Evolutionary conservation across 2,329 filamentous ascomycete genomes (phyloP).

Genomic region (Calonectria multiphialidica): DNA sequence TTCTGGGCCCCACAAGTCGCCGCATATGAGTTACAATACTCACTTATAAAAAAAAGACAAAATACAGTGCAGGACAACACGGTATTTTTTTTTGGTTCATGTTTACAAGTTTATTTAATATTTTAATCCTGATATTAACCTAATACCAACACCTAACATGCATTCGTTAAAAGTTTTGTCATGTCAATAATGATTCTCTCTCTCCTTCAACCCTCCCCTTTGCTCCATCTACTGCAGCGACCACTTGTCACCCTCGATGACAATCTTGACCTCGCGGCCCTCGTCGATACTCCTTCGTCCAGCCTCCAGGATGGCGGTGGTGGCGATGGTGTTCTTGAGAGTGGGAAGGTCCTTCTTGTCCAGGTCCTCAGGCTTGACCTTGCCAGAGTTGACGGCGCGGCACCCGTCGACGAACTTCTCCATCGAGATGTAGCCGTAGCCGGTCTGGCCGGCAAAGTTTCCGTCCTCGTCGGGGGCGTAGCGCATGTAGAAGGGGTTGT

Average conservation of each 20-base stretch:
- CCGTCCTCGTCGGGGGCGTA: conserved; percentile 95
- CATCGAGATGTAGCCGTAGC: conserved; percentile 94
- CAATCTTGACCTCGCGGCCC: conserved; percentile 81
- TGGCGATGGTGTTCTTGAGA: conserved; percentile 88
- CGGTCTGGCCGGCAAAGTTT: conserved; percentile 91
- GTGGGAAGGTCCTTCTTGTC: conserved; percentile 87
- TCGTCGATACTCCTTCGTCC: conserved; percentile 89
- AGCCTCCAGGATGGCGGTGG: conserved; percentile 91
- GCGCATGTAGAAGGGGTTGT: conserved; percentile 96
- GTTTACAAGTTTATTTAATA: not conserved
- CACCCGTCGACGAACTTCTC: conserved; percentile 97
- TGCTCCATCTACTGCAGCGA: conserved; percentile 62
- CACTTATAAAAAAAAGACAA: not conserved
- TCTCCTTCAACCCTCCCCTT: not conserved
- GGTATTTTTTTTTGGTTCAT: not conserved
- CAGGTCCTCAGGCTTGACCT: conserved; percentile 78
- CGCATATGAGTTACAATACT: not conserved
- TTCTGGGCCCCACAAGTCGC: conserved; percentile 1
- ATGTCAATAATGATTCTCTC: not conserved
- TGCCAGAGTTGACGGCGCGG: conserved; percentile 80
- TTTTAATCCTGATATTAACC: conserved; percentile 12
- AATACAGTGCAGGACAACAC: not conserved
- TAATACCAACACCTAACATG: conserved; percentile 14
- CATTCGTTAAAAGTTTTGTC: conserved; percentile 4
- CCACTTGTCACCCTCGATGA: conserved; percentile 75